Evolutionary conservation across 2,329 filamentous ascomycete species (phyloP), one percentile per base, ranked within the genome.

Genomic region (Venturia aucupariae): DNA sequence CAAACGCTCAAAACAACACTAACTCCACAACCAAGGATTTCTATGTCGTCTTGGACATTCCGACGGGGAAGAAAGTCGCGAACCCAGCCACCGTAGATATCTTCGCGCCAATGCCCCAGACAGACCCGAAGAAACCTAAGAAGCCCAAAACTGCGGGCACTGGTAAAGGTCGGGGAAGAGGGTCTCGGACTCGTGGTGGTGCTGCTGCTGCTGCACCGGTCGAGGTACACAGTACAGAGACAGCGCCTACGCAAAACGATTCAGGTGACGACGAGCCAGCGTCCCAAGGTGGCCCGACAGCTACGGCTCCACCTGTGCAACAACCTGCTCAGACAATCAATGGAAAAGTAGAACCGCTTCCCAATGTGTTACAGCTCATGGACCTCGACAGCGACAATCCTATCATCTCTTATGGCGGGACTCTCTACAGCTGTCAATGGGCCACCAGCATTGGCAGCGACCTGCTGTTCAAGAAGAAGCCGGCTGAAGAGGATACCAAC

Each of bases 381-480:
- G 91, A 90, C 35, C 81, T 97, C 3, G 89, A 96, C 74, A 87
- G 87, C 0, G 71, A 77, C 2, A 88, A 89, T 60, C 93, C 93
- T 0, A 78, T 96, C 35, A 82, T 96, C 66, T 88, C 89, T 27
- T 95, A 95, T 75, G 83, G 88, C 65, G 89, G 89, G 38, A 84
- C 87, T 67, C 79, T 95, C 27, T 94, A 92, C 72, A 86, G 85
- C 67, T 93, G 91, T 68, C 78, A 85, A 57, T 97, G 93, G 93
- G 84, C 85, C 13, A 86, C 90, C 67, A 88, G 91, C 66, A 84
- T 96, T 54, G 93, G 93, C 42, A 96, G 92, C 0, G 90, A 95
- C 69, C 78, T 92, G 68, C 83, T 96, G 51, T 88, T 97, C 70
- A 82, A 81, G 1, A 62, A 61, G 27, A 54, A 57, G 42, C 63